Evolutionary conservation across 176 grass and related monocot genomes (phyloP).

Genomic region (Bothriochloa decipiens): DNA sequence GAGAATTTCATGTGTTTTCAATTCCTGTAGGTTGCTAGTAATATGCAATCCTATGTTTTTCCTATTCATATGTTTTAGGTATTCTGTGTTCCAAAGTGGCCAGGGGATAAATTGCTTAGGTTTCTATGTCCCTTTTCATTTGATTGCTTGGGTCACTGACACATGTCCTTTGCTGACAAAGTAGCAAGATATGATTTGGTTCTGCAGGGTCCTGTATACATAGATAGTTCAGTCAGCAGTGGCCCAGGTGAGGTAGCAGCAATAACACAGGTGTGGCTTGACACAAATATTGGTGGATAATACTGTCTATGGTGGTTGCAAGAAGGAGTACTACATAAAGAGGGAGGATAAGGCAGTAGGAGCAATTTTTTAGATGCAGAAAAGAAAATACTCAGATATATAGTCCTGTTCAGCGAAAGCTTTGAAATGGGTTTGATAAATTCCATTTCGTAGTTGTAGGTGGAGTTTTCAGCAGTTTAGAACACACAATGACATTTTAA

Average conservation of each 20-base stretch:
- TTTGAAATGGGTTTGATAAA: not conserved
- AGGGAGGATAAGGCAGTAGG: not conserved
- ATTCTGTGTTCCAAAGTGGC: too few species aligned
- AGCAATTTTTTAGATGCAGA: not conserved
- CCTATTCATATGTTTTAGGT: too few species aligned
- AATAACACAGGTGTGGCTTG: not conserved
- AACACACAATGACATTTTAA: not conserved
- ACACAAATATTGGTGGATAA: not conserved
- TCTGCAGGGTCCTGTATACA: not conserved
- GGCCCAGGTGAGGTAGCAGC: not conserved
- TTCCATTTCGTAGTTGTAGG: not conserved
- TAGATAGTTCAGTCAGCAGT: not conserved
- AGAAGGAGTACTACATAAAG: too few species aligned
- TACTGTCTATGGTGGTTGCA: not conserved
- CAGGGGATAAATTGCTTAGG: too few species aligned
- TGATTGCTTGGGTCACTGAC: not conserved
- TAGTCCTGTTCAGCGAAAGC: not conserved
- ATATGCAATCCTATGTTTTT: too few species aligned
- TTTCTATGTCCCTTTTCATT: not conserved
- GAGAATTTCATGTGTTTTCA: too few species aligned
- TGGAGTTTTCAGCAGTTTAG: not conserved
- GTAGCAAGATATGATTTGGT: not conserved
- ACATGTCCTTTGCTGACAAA: not conserved
- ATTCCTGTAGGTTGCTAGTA: too few species aligned
- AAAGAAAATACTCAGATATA: not conserved